These are phyloP conservation scores for Amaranthus palmeri DNA, from an alignment of 148 eudicot genomes.

Conservation along the genomic window DNA sequence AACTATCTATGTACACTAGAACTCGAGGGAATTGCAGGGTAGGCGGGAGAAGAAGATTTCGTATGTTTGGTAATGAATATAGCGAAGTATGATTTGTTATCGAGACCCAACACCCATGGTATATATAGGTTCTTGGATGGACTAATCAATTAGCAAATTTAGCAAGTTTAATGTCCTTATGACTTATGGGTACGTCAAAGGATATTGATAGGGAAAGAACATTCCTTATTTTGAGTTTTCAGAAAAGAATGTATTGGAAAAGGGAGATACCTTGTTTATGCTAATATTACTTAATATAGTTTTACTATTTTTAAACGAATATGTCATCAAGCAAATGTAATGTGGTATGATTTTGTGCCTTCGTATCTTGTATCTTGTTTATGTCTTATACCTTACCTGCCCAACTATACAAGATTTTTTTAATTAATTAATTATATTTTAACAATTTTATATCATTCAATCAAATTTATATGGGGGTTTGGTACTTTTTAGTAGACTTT, in stretches of 20 bases:
- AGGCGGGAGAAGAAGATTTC: not conserved
- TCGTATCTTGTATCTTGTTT: slow-evolving; percentile 8
- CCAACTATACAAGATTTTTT: slow-evolving; percentile 27
- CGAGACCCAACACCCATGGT: not conserved
- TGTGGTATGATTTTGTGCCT: not conserved
- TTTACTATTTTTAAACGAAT: no score
- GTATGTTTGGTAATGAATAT: not conserved
- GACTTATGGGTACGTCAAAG: slow-evolving; percentile 14
- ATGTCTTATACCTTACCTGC: slow-evolving; percentile 22
- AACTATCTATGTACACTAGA: not conserved
- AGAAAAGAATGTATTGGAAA: slow-evolving; percentile 41
- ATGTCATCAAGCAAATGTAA: not conserved
- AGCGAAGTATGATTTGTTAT: not conserved
- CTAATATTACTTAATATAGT: not conserved
- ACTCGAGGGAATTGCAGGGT: not conserved
- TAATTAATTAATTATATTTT: no score
- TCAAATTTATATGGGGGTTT: no score
- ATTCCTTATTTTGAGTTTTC: slow-evolving; percentile 27
- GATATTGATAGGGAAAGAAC: slow-evolving; percentile 29
- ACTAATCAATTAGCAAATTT: not conserved
- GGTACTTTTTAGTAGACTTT: no score
- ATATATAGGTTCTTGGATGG: slow-evolving; percentile 12
- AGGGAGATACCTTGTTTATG: slow-evolving; percentile 33
- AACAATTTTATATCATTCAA: no score
- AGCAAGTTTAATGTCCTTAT: slow-evolving; percentile 14